Evolutionary conservation across 2,329 filamentous ascomycete species (phyloP).

Genomic region (Curvularia spicifera): DNA sequence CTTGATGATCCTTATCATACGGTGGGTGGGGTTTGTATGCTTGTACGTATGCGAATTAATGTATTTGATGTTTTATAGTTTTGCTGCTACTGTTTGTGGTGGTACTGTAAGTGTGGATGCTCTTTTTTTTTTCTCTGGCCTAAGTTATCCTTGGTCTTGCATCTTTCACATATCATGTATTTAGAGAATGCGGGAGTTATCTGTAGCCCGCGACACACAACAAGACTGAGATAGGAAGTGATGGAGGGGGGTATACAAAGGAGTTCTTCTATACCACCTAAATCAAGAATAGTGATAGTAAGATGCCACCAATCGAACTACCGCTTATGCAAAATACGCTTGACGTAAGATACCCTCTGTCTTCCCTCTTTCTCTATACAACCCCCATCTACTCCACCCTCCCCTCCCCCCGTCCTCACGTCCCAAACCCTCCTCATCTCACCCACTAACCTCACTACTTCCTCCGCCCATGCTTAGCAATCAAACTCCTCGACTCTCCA

Average conservation of each 20-base stretch:
- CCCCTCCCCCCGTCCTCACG: background rate
- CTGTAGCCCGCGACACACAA: no score
- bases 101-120: background rate
- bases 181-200: no score
- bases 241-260: no score
- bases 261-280: no score
- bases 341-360: background rate
- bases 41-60: background rate
- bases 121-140: background rate
- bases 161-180: background rate
- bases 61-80: background rate
- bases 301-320: background rate
- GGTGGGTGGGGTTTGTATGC: background rate
- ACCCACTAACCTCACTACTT: slow-evolving; percentile 9
- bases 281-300: background rate
- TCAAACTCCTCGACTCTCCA: slow-evolving; percentile 68
- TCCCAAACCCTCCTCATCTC: background rate
- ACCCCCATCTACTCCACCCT: background rate
- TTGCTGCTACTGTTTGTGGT: background rate
- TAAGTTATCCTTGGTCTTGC: no score
- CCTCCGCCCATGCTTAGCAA: slow-evolving; percentile 61
- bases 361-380: background rate
- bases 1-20: background rate
- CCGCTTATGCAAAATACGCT: background rate
- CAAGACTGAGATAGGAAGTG: no score